Base-by-base conservation (phyloP, 2,329 filamentous ascomycete genomes). In the Teratosphaeria gauchensis region DNA sequence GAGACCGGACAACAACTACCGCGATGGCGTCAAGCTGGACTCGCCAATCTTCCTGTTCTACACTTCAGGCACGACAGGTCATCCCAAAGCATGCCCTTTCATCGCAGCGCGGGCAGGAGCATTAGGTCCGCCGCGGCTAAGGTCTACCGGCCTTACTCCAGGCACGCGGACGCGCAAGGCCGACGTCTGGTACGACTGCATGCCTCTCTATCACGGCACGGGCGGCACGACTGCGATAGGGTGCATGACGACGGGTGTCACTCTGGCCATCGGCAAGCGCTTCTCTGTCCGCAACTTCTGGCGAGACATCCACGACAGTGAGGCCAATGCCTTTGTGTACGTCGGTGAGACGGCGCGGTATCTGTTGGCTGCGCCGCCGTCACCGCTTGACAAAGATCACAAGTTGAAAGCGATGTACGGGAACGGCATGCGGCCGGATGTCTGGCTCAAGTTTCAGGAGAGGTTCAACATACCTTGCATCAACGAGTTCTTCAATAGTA, bases 311-410 rank as follows among this genome's bases (percentile, higher is more conserved):
- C 81, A 84, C 53, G 85, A 85, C 59, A 85, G 84, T 0, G 74
- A 80, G 14, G 83, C 88, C 0, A 90, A 87, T 0, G 82, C 83
- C 66, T 88, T 91, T 64, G 83, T 88, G 19, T 92, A 92, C 67
- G 88, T 92, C 2, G 88, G 88, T 65, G 88, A 92, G 70, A 89
- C 86, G 0, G 82, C 88, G 6, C 81, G 88, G 0, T 92, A 91
- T 64, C 78, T 92, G 0, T 79, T 91, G 12, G 84, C 87, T 0
- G 82, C 82, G 1, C 86, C 87, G 1, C 82, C 82, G 0, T 82
- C 80, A n/a, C 77, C 82, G 0, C 77, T 83, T 6, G 85, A 88
- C 70, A 78, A 74, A 61, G 74, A 80, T 14, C 85, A 88, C 72
- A 75, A 74, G 3, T 77, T 87, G 11, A 78, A 78, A 60, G 74